Percentiles rank a stretch among this genome's conserved stretches.
These are phyloP conservation scores for Fusarium humuli DNA, from an alignment of 2,329 filamentous ascomycete genomes.

Conservation along the genomic window DNA sequence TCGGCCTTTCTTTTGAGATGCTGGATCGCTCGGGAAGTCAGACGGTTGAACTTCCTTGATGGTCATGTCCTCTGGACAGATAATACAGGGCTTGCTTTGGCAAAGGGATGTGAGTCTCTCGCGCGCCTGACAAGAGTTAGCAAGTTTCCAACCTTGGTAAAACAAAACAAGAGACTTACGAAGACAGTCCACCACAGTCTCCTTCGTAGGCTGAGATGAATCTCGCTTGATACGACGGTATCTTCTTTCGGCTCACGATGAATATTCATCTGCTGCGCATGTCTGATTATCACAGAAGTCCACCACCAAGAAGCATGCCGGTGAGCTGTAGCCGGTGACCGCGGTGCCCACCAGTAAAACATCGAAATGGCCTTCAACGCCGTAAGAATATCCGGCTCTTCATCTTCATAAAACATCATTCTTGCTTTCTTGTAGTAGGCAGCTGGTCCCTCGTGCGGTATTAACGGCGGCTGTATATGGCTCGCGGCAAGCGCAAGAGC, in stretches of 20 bases:
- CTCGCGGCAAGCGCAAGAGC: constrained; percentile 56
- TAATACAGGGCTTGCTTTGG: constrained; percentile 58
- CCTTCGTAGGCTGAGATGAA: constrained; percentile 28
- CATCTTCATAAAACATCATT: constrained; percentile 55
- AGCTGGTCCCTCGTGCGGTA: constrained; percentile 53
- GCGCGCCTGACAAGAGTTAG: constrained; percentile 22
- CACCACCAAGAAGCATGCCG: constrained; percentile 59
- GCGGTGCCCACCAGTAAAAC: constrained; percentile 60
- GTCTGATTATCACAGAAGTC: constrained; percentile 57
- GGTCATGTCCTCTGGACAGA: constrained; percentile 56
- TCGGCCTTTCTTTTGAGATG: constrained; percentile 50
- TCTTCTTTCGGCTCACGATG: constrained; percentile 53
- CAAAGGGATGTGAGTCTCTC: constrained; percentile 54
- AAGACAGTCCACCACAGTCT: constrained; percentile 41
- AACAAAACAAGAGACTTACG: background rate
- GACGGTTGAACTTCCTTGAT: constrained; percentile 52
- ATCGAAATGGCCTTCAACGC: constrained; percentile 53
- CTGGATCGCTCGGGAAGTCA: constrained; percentile 53
- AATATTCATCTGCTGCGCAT: constrained; percentile 58
- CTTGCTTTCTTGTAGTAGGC: constrained; percentile 56
- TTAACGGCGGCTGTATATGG: constrained; percentile 56
- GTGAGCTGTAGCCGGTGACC: constrained; percentile 53
- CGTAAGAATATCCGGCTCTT: constrained; percentile 53
- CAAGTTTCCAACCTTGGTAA: too few species aligned
- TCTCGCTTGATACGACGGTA: background rate